phyloP scores from a whole-genome alignment of 2,329 filamentous ascomycete genomes.

The Neospermospora avenae region DNA sequence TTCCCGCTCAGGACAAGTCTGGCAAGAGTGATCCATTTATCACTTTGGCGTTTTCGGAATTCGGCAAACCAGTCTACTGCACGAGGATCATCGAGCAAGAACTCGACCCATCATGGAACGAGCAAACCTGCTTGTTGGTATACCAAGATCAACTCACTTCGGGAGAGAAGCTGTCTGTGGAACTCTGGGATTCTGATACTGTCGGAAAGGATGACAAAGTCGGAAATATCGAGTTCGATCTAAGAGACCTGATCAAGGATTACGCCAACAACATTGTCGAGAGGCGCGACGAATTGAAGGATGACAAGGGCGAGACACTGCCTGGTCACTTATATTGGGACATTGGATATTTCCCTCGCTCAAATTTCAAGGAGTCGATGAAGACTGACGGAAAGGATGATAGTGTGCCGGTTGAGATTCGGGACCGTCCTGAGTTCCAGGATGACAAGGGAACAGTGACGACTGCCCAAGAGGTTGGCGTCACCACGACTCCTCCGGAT shows the following conservation, averaged over 20 bases:
- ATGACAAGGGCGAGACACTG: slow-evolving; percentile 19
- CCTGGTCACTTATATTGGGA: slow-evolving; percentile 21
- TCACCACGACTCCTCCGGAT: slow-evolving; percentile 22
- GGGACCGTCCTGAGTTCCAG: slow-evolving; percentile 16
- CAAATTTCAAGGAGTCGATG: slow-evolving; percentile 19
- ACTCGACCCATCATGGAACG: slow-evolving; percentile 21
- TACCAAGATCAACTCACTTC: slow-evolving; percentile 23
- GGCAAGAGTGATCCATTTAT: slow-evolving; percentile 26
- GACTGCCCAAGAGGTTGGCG: slow-evolving; percentile 18
- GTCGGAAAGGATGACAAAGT: slow-evolving; percentile 20
- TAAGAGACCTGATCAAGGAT: slow-evolving; percentile 22
- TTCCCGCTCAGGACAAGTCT: slow-evolving; percentile 19
- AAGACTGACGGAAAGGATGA: slow-evolving; percentile 18
- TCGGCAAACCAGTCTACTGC: slow-evolving; percentile 22
- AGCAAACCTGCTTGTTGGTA: slow-evolving; percentile 20
- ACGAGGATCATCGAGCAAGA: slow-evolving; percentile 24
- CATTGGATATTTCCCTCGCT: slow-evolving; percentile 22
- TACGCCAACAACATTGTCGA: slow-evolving; percentile 18
- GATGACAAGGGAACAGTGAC: slow-evolving; percentile 21
- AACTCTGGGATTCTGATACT: slow-evolving; percentile 23
- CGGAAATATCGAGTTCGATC: slow-evolving; percentile 21
- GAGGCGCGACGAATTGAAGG: slow-evolving; percentile 13
- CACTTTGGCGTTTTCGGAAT: slow-evolving; percentile 21
- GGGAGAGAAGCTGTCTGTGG: slow-evolving; percentile 21
- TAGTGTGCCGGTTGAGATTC: slow-evolving; percentile 15